Evolutionary conservation across 2,329 filamentous ascomycete genomes (phyloP).

Genomic region (Cephalotrichum gorgonifer): DNA sequence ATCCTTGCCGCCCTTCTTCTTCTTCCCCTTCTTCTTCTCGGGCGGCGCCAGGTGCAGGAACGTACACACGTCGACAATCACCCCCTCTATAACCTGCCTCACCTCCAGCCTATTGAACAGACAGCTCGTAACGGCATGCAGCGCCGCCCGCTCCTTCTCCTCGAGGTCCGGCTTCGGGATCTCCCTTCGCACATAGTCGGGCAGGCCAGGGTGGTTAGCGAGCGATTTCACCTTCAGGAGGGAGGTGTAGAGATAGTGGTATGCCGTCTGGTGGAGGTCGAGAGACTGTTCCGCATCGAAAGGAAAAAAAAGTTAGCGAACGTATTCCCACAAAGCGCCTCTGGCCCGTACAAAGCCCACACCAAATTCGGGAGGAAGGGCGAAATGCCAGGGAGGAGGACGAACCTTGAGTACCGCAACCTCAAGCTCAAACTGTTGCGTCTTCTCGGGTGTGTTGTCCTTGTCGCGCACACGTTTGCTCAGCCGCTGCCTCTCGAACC

Average conservation of each 20-base stretch:
- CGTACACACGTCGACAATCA: constrained; percentile 36
- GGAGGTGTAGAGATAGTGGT: constrained; percentile 43
- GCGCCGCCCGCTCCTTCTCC: constrained; percentile 37
- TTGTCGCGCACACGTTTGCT: constrained; percentile 46
- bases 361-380: not conserved
- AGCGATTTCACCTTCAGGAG: constrained; percentile 43
- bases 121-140: constrained; percentile 51
- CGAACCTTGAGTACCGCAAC: constrained; percentile 42
- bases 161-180: constrained; percentile 39
- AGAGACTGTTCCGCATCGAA: constrained; percentile 31
- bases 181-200: constrained; percentile 33
- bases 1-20: constrained; percentile 13
- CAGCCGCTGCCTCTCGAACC: constrained; percentile 69
- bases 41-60: constrained; percentile 37
- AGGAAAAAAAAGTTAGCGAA: constrained; percentile 6
- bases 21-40: constrained; percentile 25
- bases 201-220: constrained; percentile 38
- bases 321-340: too few relatives aligned
- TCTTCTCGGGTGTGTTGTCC: constrained; percentile 34
- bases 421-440: constrained; percentile 52
- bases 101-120: constrained; percentile 43
- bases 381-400: not conserved
- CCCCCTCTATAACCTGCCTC: constrained; percentile 36
- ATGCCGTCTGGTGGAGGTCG: constrained; percentile 46
- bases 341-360: not conserved